Evolutionary conservation across 2,329 filamentous ascomycete genomes (phyloP), one percentile per base, ranked within the genome.

Genomic region (Metarhizium brunneum): DNA sequence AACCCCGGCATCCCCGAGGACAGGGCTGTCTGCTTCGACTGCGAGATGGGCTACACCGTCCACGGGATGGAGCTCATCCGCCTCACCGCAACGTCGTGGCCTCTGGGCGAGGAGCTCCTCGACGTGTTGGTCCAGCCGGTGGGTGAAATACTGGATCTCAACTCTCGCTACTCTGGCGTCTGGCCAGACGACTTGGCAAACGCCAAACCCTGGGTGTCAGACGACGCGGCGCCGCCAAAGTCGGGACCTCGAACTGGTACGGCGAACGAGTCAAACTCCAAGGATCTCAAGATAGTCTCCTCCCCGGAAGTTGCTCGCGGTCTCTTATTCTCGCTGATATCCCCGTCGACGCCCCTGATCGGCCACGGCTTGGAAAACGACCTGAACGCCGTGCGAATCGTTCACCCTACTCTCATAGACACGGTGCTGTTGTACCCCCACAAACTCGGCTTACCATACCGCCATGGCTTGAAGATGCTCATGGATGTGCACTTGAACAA

Each of bases 351-450:
- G 0, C 88, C 92, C 0, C 73, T 99, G 1, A 88, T 99, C 50
- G 94, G 94, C 0, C 94, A 99, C 68, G 92, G 90, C 0, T 82
- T 97, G 8, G 94, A 99, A 65, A 99, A 99, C 66, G 94, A 99
- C 65, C 80, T 99, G 55, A 96, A 96, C 67, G 83, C 86, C 2
- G 78, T 87, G 45, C 87, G 92, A 40, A 80, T 97, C 52, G 85
- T 96, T 48, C 94, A 97, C 64, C 88, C 88, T 0, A 87, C 82
- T 0, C 78, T 96, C 54, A 81, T 96, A 64, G 92, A 97, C 69
- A 96, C 92, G 0, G 84, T 90, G 0, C 72, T 96, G 0, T 78
- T 96, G 0, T 99, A 83, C 67, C 91, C 92, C 0, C 90, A 95
- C 65, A 83, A 78, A 14, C 76, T 76, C 16, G 90, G 91, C 1